phyloP scores from a whole-genome alignment of 1,284 basidiomycete species.

The Serendipita sp. region DNA sequence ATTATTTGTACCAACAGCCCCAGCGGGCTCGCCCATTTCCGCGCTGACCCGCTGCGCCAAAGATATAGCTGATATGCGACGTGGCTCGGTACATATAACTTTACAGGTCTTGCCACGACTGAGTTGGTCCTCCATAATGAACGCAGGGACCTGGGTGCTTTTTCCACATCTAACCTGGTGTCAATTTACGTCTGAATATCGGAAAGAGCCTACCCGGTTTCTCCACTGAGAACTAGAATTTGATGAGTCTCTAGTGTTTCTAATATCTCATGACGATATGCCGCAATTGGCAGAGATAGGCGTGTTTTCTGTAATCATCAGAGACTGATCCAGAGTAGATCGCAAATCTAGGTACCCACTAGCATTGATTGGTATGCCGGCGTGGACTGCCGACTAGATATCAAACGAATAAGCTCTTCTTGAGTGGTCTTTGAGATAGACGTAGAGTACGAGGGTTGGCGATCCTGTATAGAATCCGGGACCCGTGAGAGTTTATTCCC shows the following conservation, averaged over 20 bases:
- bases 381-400: conserved; percentile 45
- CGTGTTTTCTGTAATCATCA: conserved; percentile 41
- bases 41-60: conserved; percentile 90
- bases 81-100: conserved; percentile 91
- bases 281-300: conserved; percentile 74
- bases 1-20: conserved; percentile 62
- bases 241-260: conserved; percentile 64
- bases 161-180: conserved; percentile 55
- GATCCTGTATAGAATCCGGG: no score
- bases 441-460: no score
- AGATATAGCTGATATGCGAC: conserved; percentile 94
- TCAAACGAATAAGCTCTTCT: conserved; percentile 36
- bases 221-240: conserved; percentile 86
- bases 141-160: conserved; percentile 92
- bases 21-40: conserved; percentile 79
- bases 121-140: conserved; percentile 85
- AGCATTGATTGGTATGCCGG: conserved; percentile 77
- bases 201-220: conserved; percentile 68
- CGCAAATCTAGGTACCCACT: conserved; percentile 30
- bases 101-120: conserved; percentile 74
- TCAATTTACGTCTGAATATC: neutral
- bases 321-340: conserved; percentile 5
- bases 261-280: conserved; percentile 67
- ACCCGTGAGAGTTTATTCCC: no score
- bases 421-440: no score